Conservation (phyloP, 345 rosid genomes). For the Orychophragmus violaceus region DNA sequence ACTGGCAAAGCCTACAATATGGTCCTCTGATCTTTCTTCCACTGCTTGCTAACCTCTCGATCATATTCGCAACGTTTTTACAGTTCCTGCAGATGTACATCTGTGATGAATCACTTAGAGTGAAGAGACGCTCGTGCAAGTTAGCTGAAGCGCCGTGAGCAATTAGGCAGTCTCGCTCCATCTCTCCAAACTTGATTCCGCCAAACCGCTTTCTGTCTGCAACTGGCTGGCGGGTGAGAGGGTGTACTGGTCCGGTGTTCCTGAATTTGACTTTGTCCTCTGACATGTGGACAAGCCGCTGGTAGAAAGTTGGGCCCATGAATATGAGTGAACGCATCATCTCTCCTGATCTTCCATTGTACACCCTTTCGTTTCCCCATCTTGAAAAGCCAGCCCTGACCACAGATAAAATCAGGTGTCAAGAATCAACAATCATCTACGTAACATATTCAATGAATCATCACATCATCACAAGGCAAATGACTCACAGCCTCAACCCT, state of each 20-base stretch:
- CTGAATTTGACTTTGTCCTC: constrained; percentile 90
- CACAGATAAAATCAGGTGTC: background rate
- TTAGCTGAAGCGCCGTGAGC: constrained; percentile 86
- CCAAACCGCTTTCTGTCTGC: constrained; percentile 83
- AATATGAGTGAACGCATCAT: constrained; percentile 65
- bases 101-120: constrained; percentile 68
- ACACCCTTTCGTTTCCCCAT: constrained; percentile 85
- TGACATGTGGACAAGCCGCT: constrained; percentile 79
- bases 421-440: background rate
- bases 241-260: constrained; percentile 92
- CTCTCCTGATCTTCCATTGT: constrained; percentile 73
- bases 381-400: constrained; percentile 79
- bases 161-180: constrained; percentile 87
- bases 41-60: constrained; percentile 47
- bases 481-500: background rate
- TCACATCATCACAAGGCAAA: constrained; percentile 1
- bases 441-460: background rate
- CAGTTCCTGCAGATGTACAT: constrained; percentile 71
- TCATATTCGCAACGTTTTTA: constrained; percentile 54
- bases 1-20: constrained; percentile 54
- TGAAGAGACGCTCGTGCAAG: constrained; percentile 75
- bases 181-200: constrained; percentile 86
- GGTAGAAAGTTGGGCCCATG: constrained; percentile 90
- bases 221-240: constrained; percentile 85
- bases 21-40: constrained; percentile 83